Conservation (phyloP, 768 basidiomycete species). For the Boletus rex-veris region DNA sequence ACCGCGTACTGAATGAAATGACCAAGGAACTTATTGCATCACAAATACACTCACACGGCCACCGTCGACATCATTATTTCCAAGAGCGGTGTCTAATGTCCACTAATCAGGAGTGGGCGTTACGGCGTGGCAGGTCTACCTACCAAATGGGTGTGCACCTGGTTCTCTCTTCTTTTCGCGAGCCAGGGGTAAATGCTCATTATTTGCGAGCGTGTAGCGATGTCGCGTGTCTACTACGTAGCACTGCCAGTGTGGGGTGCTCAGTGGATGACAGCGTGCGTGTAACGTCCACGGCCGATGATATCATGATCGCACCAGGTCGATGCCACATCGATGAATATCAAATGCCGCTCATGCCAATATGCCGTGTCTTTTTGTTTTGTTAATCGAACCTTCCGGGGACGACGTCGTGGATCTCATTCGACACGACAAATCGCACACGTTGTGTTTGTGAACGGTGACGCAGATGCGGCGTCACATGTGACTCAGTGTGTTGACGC, state of each 20-base stretch:
- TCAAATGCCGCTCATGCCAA: too few relatives aligned
- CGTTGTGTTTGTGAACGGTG: too few relatives aligned
- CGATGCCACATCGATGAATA: too few relatives aligned
- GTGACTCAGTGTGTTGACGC: too few relatives aligned
- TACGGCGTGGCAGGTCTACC: background rate
- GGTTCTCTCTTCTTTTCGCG: background rate
- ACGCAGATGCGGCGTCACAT: too few relatives aligned
- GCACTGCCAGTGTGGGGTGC: background rate
- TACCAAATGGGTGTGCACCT: background rate
- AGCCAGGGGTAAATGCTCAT: background rate
- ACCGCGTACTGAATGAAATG: background rate
- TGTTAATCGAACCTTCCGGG: too few relatives aligned
- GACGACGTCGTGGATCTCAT: too few relatives aligned
- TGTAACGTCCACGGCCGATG: background rate
- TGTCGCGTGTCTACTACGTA: background rate
- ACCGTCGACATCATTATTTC: background rate
- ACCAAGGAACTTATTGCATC: background rate
- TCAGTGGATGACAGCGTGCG: background rate
- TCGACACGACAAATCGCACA: too few relatives aligned
- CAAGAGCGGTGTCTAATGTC: constrained; percentile 1
- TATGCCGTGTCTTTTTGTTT: too few relatives aligned
- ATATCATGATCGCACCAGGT: constrained; percentile 5
- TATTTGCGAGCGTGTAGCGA: background rate
- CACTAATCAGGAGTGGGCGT: background rate
- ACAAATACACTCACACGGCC: background rate